These are phyloP conservation scores for Zygotorulaspora chibaensis DNA, from an alignment of 805 yeast species.

Conservation along the genomic window DNA sequence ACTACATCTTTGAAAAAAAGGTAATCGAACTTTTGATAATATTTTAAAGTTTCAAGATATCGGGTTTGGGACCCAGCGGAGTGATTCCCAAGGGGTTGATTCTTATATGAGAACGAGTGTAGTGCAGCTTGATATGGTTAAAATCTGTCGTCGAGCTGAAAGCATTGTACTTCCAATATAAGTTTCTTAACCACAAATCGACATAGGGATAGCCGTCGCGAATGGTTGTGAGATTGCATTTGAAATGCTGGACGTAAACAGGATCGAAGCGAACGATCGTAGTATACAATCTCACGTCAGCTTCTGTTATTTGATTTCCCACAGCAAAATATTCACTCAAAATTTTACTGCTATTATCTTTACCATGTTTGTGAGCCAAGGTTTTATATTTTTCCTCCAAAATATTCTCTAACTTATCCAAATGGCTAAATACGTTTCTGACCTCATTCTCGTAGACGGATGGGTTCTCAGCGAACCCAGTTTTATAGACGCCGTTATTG, in stretches of 20 bases:
- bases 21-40: too few species aligned
- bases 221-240: constrained; percentile 80
- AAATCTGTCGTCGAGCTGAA: constrained; percentile 78
- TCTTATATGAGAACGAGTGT: constrained; percentile 76
- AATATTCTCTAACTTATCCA: constrained; percentile 66
- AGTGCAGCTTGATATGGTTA: constrained; percentile 87
- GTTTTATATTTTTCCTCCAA: constrained; percentile 44
- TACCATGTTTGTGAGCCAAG: constrained; percentile 21
- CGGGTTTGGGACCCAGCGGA: constrained; percentile 83
- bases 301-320: constrained; percentile 75
- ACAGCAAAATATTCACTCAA: constrained; percentile 42
- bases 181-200: constrained; percentile 72
- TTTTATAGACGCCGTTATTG: constrained; percentile 89
- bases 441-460: constrained; percentile 75
- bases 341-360: constrained; percentile 15
- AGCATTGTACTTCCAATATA: constrained; percentile 75
- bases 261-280: constrained; percentile 90
- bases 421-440: constrained; percentile 53
- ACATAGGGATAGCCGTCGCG: constrained; percentile 73
- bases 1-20: too few species aligned
- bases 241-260: constrained; percentile 92
- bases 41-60: constrained; percentile 34
- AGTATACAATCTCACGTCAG: constrained; percentile 81
- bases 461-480: constrained; percentile 83
- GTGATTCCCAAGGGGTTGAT: constrained; percentile 83